phyloP scores from a whole-genome alignment of 2,329 filamentous ascomycete species.

The Herpotrichia juniperi region DNA sequence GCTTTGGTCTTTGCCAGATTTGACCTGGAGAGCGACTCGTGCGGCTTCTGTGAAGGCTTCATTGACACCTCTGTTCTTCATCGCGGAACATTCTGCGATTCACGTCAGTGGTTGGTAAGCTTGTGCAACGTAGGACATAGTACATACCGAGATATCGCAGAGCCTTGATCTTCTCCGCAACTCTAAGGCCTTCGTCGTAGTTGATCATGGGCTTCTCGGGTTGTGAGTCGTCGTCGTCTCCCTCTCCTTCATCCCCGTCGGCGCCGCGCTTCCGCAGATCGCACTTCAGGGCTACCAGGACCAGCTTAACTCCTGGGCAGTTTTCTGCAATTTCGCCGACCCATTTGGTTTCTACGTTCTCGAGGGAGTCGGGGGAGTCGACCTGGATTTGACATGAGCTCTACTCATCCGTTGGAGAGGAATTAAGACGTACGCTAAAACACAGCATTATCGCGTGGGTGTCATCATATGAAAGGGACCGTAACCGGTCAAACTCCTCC shows the following conservation, averaged over 20 bases:
- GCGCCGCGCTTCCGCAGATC: slow-evolving; percentile 81
- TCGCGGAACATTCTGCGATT: slow-evolving; percentile 88
- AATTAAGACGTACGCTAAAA: slow-evolving; percentile 66
- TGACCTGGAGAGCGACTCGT: slow-evolving; percentile 77
- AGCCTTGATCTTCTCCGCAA: slow-evolving; percentile 89
- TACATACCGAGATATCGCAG: slow-evolving; percentile 80
- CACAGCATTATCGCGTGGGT: slow-evolving; percentile 99
- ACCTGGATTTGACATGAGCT: slow-evolving; percentile 55
- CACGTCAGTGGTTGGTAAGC: background rate
- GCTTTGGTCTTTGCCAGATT: slow-evolving; percentile 56
- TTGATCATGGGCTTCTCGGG: slow-evolving; percentile 71
- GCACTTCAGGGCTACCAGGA: slow-evolving; percentile 95
- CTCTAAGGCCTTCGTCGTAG: slow-evolving; percentile 89
- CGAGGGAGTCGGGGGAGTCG: slow-evolving; percentile 93
- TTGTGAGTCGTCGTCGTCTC: slow-evolving; percentile 57
- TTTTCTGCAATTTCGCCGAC: slow-evolving; percentile 97
- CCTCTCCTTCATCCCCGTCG: slow-evolving; percentile 66
- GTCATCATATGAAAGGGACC: slow-evolving; percentile 95
- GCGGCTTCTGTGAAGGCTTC: slow-evolving; percentile 98
- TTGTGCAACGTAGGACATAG: background rate
- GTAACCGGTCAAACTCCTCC: slow-evolving; percentile 96
- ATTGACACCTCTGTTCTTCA: slow-evolving; percentile 97
- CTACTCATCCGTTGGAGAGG: background rate
- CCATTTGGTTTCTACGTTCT: slow-evolving; percentile 99
- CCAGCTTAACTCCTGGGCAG: slow-evolving; percentile 92